Base-by-base conservation (phyloP, 176 grass and related monocot species). In the Stipa capillata region DNA sequence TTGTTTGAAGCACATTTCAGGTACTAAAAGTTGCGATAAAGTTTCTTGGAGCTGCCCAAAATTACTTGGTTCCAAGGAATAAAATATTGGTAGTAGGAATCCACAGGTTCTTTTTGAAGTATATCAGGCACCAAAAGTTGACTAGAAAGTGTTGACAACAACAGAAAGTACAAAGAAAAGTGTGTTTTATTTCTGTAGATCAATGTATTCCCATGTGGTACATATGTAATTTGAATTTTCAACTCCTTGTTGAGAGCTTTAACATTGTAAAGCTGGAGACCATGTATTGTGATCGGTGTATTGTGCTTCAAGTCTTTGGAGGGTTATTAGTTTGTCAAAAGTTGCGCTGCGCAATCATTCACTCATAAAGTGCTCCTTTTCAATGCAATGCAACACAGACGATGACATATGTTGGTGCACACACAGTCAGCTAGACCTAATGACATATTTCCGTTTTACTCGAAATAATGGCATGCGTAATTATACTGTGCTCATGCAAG, bases 61-160 rank as follows among this genome's bases (percentile, higher is more conserved):
- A 75, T 45, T 42, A 74, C n/a, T 47, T 71, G 61, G 70, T 52
- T 54, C 48, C 40, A 45, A 76, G 70, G 82, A 89, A 89, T 64
- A 62, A 85, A 81, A 85, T 9, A 56, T 81, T 60, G 42, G 54
- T 43, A 33, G 7, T 24, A 72, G 21, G 68, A 73, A 73, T 31
- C 55, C 4, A 11, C 21, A 16, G 36, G 17, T 69, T 43, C 9
- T 75, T n/a, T n/a, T 74, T 60, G 48, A 54, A 65, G 40, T 23
- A 59, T 73, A 47, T 50, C 8, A 25, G 29, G 32, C 72, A 34
- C 42, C 4, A 17, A 76, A 71, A 28, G 68, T 57, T 54, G 43
- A 65, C 77, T 40, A 53, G 27, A 27, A 89, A 68, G 48, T 71
- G 39, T 17, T 59, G 65, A 65, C 60, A 67, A 47, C 50, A 69